Percentiles rank a stretch among this genome's conserved stretches.
These are phyloP conservation scores for Eucalyptus albens DNA, from an alignment of 345 rosid genomes.

Conservation along the genomic window DNA sequence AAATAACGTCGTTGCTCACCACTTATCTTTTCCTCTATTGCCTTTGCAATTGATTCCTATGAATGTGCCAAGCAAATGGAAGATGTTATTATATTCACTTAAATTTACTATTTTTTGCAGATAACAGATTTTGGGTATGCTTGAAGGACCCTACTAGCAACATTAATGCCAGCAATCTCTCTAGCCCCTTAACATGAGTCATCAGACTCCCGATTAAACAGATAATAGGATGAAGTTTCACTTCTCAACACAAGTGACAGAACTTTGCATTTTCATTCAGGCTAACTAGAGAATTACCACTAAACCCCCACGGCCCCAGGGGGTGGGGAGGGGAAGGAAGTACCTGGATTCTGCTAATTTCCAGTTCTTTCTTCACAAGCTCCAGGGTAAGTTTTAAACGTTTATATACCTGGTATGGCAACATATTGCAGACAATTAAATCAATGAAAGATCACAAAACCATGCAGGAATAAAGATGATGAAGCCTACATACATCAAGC, in stretches of 20 bases:
- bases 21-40: constrained; percentile 97
- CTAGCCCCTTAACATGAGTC: not conserved
- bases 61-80: constrained; percentile 3
- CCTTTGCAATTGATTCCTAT: constrained; percentile 94
- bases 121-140: not conserved
- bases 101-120: not conserved
- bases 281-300: not conserved
- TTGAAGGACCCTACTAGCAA: not conserved
- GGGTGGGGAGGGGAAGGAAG: not conserved
- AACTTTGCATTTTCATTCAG: not conserved
- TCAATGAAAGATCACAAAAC: not conserved
- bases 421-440: not conserved
- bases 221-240: not conserved
- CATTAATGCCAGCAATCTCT: not conserved
- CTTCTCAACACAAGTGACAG: not conserved
- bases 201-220: not conserved
- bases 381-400: constrained; percentile 81
- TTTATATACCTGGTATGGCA: constrained; percentile 55
- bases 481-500: constrained; percentile 67
- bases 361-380: constrained; percentile 93
- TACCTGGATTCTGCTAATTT: constrained; percentile 98
- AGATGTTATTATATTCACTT: not conserved
- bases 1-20: constrained; percentile 98
- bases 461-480: not conserved
- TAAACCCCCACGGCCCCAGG: too few relatives aligned